phyloP scores from a whole-genome alignment of 257 asterid genomes.

The Fraxinus excelsior region DNA sequence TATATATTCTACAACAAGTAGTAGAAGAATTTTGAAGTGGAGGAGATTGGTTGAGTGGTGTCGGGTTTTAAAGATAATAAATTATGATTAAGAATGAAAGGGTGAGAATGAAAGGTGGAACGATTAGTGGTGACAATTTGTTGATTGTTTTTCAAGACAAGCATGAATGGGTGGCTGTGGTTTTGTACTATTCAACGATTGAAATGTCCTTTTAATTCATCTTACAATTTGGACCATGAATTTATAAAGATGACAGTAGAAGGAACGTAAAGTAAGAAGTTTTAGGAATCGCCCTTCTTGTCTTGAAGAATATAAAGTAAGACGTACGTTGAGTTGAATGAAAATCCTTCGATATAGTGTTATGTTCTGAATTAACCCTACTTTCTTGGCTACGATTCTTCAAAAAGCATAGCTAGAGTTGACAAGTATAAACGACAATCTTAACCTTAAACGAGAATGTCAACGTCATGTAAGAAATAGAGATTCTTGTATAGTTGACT shows the following conservation, averaged over 20 bases:
- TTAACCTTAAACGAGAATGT: background rate
- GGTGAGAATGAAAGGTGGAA: slow-evolving; percentile 5
- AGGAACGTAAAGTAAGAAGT: too few species aligned
- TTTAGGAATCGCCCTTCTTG: too few species aligned
- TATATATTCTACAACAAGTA: background rate
- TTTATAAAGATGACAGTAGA: too few species aligned
- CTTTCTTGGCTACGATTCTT: too few species aligned
- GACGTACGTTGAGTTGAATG: too few species aligned
- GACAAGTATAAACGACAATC: too few species aligned
- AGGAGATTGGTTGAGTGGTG: background rate
- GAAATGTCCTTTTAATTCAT: too few species aligned
- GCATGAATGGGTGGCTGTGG: background rate
- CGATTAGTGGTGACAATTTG: slow-evolving; percentile 33
- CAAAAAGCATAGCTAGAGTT: background rate
- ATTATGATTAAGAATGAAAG: background rate
- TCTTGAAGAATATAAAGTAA: too few species aligned
- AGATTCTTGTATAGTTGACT: background rate
- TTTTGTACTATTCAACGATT: too few species aligned
- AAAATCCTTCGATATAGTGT: too few species aligned
- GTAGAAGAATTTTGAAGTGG: background rate
- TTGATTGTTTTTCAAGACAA: slow-evolving; percentile 17
- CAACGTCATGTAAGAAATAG: background rate
- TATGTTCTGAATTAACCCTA: too few species aligned
- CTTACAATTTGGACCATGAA: background rate
- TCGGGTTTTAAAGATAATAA: background rate